Evolutionary conservation across 176 grass and related monocot genomes (phyloP).

Genomic region (Carex pumila): DNA sequence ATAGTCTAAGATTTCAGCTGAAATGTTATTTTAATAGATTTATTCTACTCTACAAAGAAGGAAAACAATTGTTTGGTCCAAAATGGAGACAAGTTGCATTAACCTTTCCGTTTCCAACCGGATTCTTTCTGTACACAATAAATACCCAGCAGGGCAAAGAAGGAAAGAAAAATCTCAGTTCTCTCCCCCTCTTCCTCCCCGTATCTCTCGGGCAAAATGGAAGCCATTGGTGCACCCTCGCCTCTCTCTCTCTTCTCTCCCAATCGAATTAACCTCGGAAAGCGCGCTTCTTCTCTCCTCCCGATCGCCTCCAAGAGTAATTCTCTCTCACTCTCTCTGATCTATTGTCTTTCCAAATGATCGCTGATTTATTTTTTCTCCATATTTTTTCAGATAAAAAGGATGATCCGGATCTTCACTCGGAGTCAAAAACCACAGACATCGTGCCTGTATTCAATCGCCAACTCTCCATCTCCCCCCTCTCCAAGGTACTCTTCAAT

Average conservation of each 20-base stretch:
- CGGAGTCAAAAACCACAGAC: not conserved
- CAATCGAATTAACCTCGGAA: constrained; percentile 16
- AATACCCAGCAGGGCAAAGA: not conserved
- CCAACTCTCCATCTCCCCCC: constrained; percentile 46
- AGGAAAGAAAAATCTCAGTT: constrained; percentile 22
- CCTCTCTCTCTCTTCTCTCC: constrained; percentile 27
- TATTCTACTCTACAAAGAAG: not conserved
- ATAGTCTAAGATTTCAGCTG: not conserved
- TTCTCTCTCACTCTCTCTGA: not conserved
- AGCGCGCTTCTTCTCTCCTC: constrained; percentile 32
- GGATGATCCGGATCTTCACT: constrained; percentile 17
- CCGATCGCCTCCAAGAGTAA: constrained; percentile 61
- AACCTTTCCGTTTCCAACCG: not conserved
- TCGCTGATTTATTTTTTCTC: not conserved
- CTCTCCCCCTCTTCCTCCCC: not conserved
- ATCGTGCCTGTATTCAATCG: constrained; percentile 27
- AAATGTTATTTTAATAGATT: not conserved
- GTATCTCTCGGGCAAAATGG: constrained; percentile 39
- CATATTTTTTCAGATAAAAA: constrained; percentile 21
- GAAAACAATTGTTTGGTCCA: not conserved
- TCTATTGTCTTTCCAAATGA: not conserved
- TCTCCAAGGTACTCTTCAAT: constrained; percentile 54
- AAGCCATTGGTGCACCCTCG: constrained; percentile 45
- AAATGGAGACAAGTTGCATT: not conserved
- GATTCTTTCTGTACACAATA: not conserved